phyloP scores from a whole-genome alignment of 2,329 filamentous ascomycete species.

The Tolypocladium album region DNA sequence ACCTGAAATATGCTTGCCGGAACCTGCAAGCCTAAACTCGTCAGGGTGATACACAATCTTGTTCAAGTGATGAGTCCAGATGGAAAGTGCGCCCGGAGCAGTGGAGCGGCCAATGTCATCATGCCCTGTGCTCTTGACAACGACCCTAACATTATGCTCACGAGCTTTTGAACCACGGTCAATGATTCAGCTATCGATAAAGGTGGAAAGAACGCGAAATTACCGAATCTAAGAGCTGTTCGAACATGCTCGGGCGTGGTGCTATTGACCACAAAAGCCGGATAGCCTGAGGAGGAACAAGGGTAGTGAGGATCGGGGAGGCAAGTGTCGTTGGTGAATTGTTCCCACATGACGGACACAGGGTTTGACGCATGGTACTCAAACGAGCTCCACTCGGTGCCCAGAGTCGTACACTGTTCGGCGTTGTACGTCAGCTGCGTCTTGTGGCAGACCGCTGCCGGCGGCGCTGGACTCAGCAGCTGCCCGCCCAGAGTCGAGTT shows the following conservation, averaged over 20 bases:
- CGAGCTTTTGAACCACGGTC: constrained; percentile 16
- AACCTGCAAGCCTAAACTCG: constrained; percentile 29
- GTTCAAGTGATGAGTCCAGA: constrained; percentile 42
- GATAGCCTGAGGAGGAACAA: constrained; percentile 22
- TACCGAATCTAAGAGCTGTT: constrained; percentile 31
- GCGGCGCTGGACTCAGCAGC: constrained; percentile 29
- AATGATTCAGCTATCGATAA: accelerated
- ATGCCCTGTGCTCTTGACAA: constrained; percentile 29
- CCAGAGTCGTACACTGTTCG: constrained; percentile 16
- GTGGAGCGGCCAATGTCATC: constrained; percentile 33
- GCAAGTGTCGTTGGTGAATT: constrained; percentile 40
- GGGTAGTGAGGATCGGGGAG: constrained; percentile 26
- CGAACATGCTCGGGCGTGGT: constrained; percentile 21
- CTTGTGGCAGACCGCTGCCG: constrained; percentile 18
- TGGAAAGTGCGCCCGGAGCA: constrained; percentile 39
- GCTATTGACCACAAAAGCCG: constrained; percentile 24
- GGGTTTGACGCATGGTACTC: constrained; percentile 17
- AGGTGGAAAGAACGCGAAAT: constrained; percentile 10
- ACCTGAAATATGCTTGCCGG: constrained; percentile 28
- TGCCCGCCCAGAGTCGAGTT: constrained; percentile 31
- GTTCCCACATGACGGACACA: constrained; percentile 23
- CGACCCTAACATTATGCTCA: constrained; percentile 29
- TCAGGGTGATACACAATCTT: constrained; percentile 24
- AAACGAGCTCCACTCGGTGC: constrained; percentile 15
- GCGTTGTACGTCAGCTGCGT: constrained; percentile 13